Percentiles rank a stretch among this genome's conserved stretches.
Evolutionary conservation across 768 basidiomycete genomes (phyloP).

Genomic region (Hypsizygus marmoreus): DNA sequence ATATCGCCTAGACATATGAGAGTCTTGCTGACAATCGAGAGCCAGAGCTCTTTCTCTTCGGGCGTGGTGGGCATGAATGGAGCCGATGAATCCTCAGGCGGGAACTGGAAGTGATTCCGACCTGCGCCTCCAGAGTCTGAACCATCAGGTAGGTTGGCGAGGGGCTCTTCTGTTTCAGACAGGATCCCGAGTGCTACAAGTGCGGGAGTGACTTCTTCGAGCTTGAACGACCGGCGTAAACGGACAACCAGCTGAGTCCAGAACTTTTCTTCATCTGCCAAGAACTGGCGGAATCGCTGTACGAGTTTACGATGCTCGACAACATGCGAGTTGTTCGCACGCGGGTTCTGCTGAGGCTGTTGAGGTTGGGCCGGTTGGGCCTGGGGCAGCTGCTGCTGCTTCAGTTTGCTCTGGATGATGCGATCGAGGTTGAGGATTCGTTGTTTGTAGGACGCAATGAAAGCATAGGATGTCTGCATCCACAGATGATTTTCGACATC

Average conservation of each 20-base stretch:
- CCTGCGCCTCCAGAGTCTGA: constrained; percentile 30
- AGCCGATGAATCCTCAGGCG: constrained; percentile 49
- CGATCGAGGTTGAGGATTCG: constrained; percentile 69
- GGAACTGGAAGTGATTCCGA: constrained; percentile 67
- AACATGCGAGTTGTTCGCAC: constrained; percentile 34
- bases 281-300: constrained; percentile 87
- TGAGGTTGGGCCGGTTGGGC: too few species aligned
- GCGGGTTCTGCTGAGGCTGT: too few species aligned
- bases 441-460: constrained; percentile 83
- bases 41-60: constrained; percentile 59
- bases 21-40: constrained; percentile 84
- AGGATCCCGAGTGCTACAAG: constrained; percentile 61
- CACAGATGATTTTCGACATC: constrained; percentile 85
- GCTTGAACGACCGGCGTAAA: constrained; percentile 67
- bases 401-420: constrained; percentile 41
- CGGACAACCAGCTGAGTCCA: constrained; percentile 82
- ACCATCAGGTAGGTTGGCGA: constrained; percentile 12
- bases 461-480: constrained; percentile 89
- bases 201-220: constrained; percentile 63
- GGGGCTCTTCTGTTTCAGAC: constrained; percentile 37
- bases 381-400: constrained; percentile 37
- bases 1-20: constrained; percentile 94
- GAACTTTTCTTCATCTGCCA: constrained; percentile 89
- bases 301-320: constrained; percentile 87
- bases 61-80: constrained; percentile 40